Conservation (phyloP, 2,329 filamentous ascomycete genomes). For the Ceratocystis albifundus region DNA sequence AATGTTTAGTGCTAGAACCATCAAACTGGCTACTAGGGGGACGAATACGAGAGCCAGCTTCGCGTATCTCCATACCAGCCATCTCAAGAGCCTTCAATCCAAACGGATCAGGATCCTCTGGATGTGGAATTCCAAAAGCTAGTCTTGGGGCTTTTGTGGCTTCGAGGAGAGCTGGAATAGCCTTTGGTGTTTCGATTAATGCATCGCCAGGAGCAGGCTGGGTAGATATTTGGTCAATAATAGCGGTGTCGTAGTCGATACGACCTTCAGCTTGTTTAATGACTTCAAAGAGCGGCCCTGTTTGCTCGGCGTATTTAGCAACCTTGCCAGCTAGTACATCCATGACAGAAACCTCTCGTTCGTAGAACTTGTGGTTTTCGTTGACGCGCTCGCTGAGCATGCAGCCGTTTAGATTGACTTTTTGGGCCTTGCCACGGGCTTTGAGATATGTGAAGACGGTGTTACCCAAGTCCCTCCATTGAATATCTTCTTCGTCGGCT, state of each 20-base stretch:
- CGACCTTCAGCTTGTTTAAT: slow-evolving; percentile 82
- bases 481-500: slow-evolving; percentile 40
- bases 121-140: slow-evolving; percentile 65
- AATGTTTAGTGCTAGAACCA: slow-evolving; percentile 55
- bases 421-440: slow-evolving; percentile 44
- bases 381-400: slow-evolving; percentile 46
- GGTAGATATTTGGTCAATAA: slow-evolving; percentile 52
- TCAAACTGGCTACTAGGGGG: slow-evolving; percentile 73
- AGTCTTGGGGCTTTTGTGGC: slow-evolving; percentile 32
- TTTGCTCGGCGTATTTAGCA: slow-evolving; percentile 43
- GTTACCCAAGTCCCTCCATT: slow-evolving; percentile 42
- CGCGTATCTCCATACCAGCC: slow-evolving; percentile 77
- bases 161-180: slow-evolving; percentile 26
- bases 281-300: slow-evolving; percentile 59
- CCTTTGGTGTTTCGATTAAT: slow-evolving; percentile 39
- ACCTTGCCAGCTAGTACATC: slow-evolving; percentile 49
- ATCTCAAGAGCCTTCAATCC: slow-evolving; percentile 84
- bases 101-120: slow-evolving; percentile 80
- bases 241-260: slow-evolving; percentile 54
- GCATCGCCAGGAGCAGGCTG: slow-evolving; percentile 68
- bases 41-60: slow-evolving; percentile 63
- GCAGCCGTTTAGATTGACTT: slow-evolving; percentile 45
- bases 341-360: slow-evolving; percentile 39
- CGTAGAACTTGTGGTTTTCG: slow-evolving; percentile 51
- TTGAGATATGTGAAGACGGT: slow-evolving; percentile 50